Conservation (phyloP, 805 yeast genomes). For the Pichia cephalocereana region DNA sequence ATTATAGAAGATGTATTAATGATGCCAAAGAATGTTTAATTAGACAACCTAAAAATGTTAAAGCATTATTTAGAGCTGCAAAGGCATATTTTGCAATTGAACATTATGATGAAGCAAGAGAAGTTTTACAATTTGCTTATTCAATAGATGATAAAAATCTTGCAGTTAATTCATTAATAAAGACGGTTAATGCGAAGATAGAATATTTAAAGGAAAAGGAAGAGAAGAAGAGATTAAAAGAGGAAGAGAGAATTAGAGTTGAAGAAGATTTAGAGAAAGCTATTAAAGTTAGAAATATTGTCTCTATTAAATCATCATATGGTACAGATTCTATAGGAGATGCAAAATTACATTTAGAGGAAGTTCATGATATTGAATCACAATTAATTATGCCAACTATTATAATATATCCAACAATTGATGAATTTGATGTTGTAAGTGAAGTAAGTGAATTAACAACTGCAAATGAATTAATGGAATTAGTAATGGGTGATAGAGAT, state of each 20-base stretch:
- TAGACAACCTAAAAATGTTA: constrained; percentile 59
- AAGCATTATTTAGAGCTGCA: constrained; percentile 81
- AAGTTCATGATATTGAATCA: constrained; percentile 59
- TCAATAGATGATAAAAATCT: constrained; percentile 50
- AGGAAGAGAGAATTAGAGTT: constrained; percentile 33
- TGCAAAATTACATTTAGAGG: constrained; percentile 50
- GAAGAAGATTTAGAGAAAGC: constrained; percentile 47
- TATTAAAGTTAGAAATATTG: constrained; percentile 47
- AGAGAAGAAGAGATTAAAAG: constrained; percentile 19
- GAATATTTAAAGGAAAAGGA: constrained; percentile 18
- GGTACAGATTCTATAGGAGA: constrained; percentile 51
- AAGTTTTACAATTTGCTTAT: constrained; percentile 57
- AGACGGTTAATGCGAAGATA: constrained; percentile 29
- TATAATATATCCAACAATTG: constrained; percentile 71
- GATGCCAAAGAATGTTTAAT: constrained; percentile 70
- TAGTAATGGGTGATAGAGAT: constrained; percentile 52
- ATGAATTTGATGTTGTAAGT: constrained; percentile 76
- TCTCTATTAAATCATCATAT: constrained; percentile 37
- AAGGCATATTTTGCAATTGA: constrained; percentile 67
- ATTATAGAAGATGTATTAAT: constrained; percentile 77
- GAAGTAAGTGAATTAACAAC: constrained; percentile 67
- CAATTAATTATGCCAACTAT: constrained; percentile 76
- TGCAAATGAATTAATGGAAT: constrained; percentile 50
- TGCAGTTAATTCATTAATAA: constrained; percentile 40
- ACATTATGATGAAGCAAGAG: constrained; percentile 61